Evolutionary conservation across 495 filamentous ascomycete genomes (phyloP), one percentile per base, ranked within the genome.

Genomic region (Xylaria flabelliformis): DNA sequence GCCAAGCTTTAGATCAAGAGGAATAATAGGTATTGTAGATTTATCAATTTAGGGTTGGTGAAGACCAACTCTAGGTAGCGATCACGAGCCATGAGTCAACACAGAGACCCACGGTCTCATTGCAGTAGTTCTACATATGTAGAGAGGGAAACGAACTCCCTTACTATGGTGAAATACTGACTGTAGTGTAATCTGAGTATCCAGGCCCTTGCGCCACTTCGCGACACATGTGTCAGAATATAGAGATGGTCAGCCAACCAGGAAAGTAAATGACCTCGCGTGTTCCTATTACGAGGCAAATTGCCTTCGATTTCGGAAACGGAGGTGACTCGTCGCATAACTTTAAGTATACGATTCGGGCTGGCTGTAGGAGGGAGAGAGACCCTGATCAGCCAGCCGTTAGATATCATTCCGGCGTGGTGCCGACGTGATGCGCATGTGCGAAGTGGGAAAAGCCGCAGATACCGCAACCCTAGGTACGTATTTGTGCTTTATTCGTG

Each of bases 391-490:
- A 59, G 55, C 55, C 29, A 36, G 55, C 29, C 15, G 51, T 56
- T 56, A 58, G 36, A n/a, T 17, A 34, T 61, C 32, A 61, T 61
- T 39, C 34, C 58, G 34, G 39, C n/a, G 34, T 32, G 34, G 39
- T 21, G 58, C 58, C 56, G 51, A 55, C 51, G 51, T 29, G 51
- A 55, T 29, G 51, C 12, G 58, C 34, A 61, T 21, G 58, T 61
- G 58, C 19, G 19, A 29, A 39, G 53, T 56, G 53, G 53, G 53
- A 56, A 56, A 56, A 56, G 53, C 53, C 53, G 53, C 53, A 56
- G 53, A 56, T 56, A 56, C 24, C 53, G 24, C 53, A 32, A 39
- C 36, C 51, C 6, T 55, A 51, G 17, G 42, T 46, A 48, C 36
- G 39, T 42, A 13, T 55, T 55, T 55, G 26, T 17, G 15, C 53